phyloP scores from a whole-genome alignment of 2,329 filamentous ascomycete genomes.

The Cercospora sp. region DNA sequence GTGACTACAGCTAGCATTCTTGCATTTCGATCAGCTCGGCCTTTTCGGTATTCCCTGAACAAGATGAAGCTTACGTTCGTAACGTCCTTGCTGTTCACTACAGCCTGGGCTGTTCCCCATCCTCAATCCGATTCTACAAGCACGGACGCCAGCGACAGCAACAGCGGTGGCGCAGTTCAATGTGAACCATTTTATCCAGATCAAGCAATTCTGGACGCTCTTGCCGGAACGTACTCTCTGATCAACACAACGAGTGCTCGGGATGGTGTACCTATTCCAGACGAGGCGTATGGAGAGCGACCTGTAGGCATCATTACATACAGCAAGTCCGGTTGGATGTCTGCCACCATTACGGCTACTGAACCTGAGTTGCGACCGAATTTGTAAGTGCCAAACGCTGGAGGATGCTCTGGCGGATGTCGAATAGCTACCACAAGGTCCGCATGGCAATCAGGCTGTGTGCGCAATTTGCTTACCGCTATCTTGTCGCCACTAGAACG shows the following conservation, averaged over 20 bases:
- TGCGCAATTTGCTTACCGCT: neutral
- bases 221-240: slow-evolving; percentile 18
- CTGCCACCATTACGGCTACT: slow-evolving; percentile 17
- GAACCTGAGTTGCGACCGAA: slow-evolving; percentile 18
- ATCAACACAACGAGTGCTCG: slow-evolving; percentile 14
- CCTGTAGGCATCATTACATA: slow-evolving; percentile 21
- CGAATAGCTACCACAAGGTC: neutral
- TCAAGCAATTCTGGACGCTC: slow-evolving; percentile 9
- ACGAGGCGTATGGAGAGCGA: slow-evolving; percentile 10
- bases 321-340: slow-evolving; percentile 19
- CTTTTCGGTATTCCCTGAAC: neutral
- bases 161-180: neutral
- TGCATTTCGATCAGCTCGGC: neutral
- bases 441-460: neutral
- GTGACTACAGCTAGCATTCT: neutral
- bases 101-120: neutral
- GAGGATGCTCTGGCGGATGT: neutral
- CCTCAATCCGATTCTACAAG: neutral
- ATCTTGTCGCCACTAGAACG: neutral
- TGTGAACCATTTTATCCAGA: slow-evolving; percentile 7
- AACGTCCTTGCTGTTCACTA: neutral
- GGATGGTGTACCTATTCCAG: slow-evolving; percentile 15
- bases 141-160: neutral
- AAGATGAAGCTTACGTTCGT: neutral
- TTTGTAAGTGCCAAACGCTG: neutral